Evolutionary conservation across 192 early-diverging fungal genomes (phyloP), one percentile per base, ranked within the genome.

Genomic region (Allomyces javanicus): DNA sequence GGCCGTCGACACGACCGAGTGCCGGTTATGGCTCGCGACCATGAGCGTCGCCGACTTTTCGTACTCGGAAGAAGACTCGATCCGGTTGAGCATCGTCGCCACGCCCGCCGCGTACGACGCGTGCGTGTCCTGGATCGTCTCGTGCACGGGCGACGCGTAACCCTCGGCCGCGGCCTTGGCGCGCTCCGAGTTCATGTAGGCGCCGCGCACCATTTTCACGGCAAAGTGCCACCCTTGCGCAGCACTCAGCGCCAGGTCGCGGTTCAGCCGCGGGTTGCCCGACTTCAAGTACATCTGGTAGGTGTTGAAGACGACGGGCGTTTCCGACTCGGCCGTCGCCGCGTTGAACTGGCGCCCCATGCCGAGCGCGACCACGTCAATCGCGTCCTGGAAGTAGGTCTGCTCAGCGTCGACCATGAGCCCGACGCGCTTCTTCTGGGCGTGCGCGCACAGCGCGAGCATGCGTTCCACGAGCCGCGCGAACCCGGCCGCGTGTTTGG

Each of bases 381-480:
- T 91, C 23, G 89, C 88, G 6, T 87, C 81, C 78, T 96, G 94
- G 76, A 92, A 92, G 73, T 94, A 91, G 9, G 87, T 78, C 75
- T 93, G 91, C 73, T 97, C 94, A 64, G 94, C 94, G 65, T 97
- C 94, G 23, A 97, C 76, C 79, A 93, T 86, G 24, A 94, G 67
- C 7, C 87, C 79, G 24, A 93, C 90, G 50, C 81, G 73, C 24
- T 73, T 72, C 40, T 75, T 69, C 33, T 73, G 68, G 10, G 93
- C 91, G 65, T 85, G 73, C 19, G 80, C 72, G 62, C 79, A 81
- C 0, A 97, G 72, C 10, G 73, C 73, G 61, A 87, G 79, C 19
- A 93, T 69, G n/a, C 89, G 84, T n/a, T 70, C 63, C 27, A 94
- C 62, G 65, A 89, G 69, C 24, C 78, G 73, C 65, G 84, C 81